Percentiles rank a stretch among this genome's conserved stretches.
These are phyloP conservation scores for Rubia peregrina DNA, from an alignment of 305 asterid species.

Conservation along the genomic window DNA sequence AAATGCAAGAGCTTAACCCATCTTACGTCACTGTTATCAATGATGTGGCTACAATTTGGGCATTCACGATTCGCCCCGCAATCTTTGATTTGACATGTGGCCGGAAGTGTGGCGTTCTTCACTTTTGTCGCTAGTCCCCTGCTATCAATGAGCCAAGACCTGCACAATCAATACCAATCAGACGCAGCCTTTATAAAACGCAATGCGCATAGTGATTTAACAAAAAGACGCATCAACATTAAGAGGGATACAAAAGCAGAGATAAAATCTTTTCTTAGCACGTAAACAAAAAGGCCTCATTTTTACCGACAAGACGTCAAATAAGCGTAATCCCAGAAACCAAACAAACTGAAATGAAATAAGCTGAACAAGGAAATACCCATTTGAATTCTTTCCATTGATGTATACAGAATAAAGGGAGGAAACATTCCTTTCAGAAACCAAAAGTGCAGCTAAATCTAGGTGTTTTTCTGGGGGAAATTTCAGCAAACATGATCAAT, in stretches of 20 bases:
- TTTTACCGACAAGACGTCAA: not conserved
- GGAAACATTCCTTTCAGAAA: not conserved
- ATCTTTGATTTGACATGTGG: slow-evolving; percentile 53
- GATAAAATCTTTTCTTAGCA: not conserved
- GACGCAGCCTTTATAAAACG: not conserved
- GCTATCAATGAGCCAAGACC: slow-evolving; percentile 76
- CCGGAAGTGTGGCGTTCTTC: slow-evolving; percentile 51
- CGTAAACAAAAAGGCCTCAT: not conserved
- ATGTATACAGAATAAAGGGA: not conserved
- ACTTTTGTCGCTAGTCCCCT: slow-evolving; percentile 71
- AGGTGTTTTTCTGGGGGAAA: not conserved
- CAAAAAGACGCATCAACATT: not conserved
- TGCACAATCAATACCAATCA: slow-evolving; percentile 23
- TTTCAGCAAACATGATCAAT: not conserved
- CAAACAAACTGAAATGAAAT: not conserved
- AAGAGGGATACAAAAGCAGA: not conserved
- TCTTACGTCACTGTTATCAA: slow-evolving; percentile 73
- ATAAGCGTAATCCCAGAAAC: not conserved
- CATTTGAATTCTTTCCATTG: not conserved
- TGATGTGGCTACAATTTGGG: slow-evolving; percentile 51
- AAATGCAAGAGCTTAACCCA: not conserved
- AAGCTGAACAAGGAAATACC: not conserved
- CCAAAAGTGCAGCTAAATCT: slow-evolving; percentile 9
- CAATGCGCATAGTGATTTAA: not conserved
- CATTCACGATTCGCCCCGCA: slow-evolving; percentile 60